Evolutionary conservation across 169 alveolate species (phyloP).

Genomic region (Eimeria praecox): DNA sequence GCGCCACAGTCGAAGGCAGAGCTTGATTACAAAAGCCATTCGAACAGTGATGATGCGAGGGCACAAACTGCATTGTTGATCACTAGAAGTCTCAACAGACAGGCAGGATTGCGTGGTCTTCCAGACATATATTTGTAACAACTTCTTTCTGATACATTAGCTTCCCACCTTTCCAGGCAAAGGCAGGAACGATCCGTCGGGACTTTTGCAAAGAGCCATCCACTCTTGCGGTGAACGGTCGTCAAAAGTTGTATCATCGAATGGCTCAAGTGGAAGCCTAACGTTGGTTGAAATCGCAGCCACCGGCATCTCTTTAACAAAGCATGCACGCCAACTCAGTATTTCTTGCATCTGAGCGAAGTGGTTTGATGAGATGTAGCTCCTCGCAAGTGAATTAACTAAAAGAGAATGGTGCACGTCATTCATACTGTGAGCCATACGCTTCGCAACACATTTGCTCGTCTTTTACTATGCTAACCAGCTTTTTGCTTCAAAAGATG

Average conservation of each 20-base stretch:
- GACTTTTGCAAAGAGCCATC: constrained; percentile 88
- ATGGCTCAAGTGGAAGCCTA: constrained; percentile 94
- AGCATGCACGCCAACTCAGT: background rate
- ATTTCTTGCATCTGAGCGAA: background rate
- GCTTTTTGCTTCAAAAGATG: constrained; percentile 71
- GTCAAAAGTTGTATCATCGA: constrained; percentile 95
- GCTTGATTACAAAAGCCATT: background rate
- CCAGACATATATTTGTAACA: background rate
- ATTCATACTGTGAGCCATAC: background rate
- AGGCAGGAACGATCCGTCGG: constrained; percentile 88
- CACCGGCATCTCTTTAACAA: constrained; percentile 68
- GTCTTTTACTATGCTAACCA: constrained; percentile 60
- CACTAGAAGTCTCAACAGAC: background rate
- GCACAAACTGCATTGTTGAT: background rate
- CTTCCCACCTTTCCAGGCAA: constrained; percentile 71
- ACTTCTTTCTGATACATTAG: background rate
- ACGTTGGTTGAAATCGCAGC: background rate
- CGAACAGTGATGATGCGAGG: background rate
- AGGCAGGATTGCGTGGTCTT: background rate
- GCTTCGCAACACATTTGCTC: background rate
- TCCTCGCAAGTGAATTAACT: background rate
- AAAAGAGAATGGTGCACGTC: background rate
- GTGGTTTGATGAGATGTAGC: background rate
- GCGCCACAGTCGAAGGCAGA: constrained; percentile 83
- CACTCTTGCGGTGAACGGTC: constrained; percentile 94